Evolutionary conservation across 108 stramenopile species (phyloP), one percentile per base, ranked within the genome.

Genomic region (Bacterosira constricta): DNA sequence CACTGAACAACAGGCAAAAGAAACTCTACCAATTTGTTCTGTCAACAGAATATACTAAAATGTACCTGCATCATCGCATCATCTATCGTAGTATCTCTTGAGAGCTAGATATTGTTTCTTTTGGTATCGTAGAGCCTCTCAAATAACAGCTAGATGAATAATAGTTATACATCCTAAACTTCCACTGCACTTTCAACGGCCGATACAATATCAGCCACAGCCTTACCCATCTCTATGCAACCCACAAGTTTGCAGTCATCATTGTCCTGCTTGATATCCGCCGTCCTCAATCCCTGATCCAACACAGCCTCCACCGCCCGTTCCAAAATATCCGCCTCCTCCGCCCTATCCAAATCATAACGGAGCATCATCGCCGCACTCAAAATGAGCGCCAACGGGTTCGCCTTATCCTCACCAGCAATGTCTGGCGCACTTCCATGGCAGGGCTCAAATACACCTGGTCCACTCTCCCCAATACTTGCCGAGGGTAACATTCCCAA

Each of bases 341-440:
- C 93, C 1, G 94, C 85, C 69, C 96, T 85, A 55, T 94, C 87
- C 62, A 99, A 82, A 75, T 98, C 97, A 63, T 98, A 98, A 54
- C 88, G 80, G 53, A 98, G 82, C 98, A 98, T 98, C 98, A 99
- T 98, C 25, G 99, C 97, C 13, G 96, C 99, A 27, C 90, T 92
- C 65, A 99, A 81, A 78, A 99, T 99, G 95, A 97, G 94, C 32
- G 97, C 99, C 73, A 97, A 77, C 0, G 98, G 98, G 80, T 98
- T 98, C 39, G 98, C 98, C 79, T 93, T 95, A 75, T 98, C 93
- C 77, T 95, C 62, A 20, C 98, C 98, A 25, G 97, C 97, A 76
- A 99, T 98, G 71, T 98, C 97, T 17, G 99, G 99, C 11, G 99
- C 99, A 26, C 96, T 96, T 62, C 99, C 99, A 79, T 98, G 97